phyloP scores from a whole-genome alignment of 169 alveolate genomes.

The Besnoitia besnoiti region DNA sequence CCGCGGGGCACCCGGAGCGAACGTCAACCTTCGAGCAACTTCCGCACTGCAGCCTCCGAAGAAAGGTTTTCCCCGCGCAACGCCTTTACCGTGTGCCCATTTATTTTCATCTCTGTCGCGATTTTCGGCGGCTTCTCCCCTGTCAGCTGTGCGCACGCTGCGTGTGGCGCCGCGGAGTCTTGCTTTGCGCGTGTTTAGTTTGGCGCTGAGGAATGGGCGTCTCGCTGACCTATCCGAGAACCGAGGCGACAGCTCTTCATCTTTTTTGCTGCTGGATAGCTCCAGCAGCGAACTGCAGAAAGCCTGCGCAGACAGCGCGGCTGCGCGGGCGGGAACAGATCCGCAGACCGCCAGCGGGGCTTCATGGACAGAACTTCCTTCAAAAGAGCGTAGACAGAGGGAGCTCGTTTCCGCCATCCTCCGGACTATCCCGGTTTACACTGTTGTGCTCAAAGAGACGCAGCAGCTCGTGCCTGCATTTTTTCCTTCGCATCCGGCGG shows the following conservation, averaged over 20 bases:
- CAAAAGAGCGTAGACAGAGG: neutral
- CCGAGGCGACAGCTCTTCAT: neutral
- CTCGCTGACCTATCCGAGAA: neutral
- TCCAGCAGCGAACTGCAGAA: neutral
- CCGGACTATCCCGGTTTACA: constrained; percentile 15
- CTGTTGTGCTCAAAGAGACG: neutral
- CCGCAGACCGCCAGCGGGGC: neutral
- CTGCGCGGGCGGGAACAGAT: neutral
- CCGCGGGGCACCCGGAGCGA: too few species aligned
- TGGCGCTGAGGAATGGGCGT: constrained; percentile 2
- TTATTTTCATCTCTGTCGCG: neutral
- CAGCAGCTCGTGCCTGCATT: constrained; percentile 25
- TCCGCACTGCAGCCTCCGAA: too few species aligned
- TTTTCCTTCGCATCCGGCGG: neutral
- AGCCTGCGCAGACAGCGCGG: neutral
- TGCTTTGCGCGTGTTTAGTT: neutral
- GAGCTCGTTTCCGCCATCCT: neutral
- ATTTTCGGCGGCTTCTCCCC: neutral
- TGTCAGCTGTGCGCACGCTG: constrained; percentile 30
- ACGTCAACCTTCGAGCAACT: too few species aligned
- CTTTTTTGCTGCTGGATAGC: neutral
- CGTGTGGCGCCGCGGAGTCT: neutral
- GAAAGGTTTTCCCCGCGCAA: neutral
- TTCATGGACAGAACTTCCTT: neutral
- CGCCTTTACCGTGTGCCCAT: neutral